Conservation (phyloP, 2,329 filamentous ascomycete genomes). For the Calonectria ilicicola region DNA sequence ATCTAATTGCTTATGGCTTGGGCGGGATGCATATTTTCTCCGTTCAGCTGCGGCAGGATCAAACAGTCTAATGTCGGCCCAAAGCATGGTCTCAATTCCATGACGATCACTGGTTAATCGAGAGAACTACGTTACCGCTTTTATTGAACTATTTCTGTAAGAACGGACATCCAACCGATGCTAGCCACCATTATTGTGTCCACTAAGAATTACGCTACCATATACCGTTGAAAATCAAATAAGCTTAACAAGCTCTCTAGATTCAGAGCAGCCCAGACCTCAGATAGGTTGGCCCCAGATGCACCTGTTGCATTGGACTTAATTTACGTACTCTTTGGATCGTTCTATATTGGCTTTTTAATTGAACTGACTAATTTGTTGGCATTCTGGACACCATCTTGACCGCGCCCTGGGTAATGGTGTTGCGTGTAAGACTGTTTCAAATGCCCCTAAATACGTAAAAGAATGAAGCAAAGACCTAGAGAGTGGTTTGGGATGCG, state of each 20-base stretch:
- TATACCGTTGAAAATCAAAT: neutral
- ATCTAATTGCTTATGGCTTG: neutral
- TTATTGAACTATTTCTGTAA: neutral
- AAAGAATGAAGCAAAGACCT: neutral
- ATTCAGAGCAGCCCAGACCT: neutral
- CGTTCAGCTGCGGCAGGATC: neutral
- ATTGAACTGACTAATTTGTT: neutral
- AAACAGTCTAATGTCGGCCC: neutral
- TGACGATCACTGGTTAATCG: neutral
- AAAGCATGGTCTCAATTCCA: neutral
- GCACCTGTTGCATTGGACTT: neutral
- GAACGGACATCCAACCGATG: no score
- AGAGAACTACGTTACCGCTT: neutral
- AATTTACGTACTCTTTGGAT: no score
- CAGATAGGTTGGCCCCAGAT: neutral
- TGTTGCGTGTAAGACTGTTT: slow-evolving; percentile 1
- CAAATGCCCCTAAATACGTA: neutral
- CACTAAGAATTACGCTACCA: neutral
- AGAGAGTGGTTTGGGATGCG: neutral
- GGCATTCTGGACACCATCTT: neutral
- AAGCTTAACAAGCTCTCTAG: neutral
- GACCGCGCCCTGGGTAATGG: neutral
- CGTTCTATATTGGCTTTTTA: neutral
- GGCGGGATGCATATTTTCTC: neutral
- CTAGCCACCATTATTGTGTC: neutral